phyloP scores from a whole-genome alignment of 768 basidiomycete genomes.

The Lactarius quietus region DNA sequence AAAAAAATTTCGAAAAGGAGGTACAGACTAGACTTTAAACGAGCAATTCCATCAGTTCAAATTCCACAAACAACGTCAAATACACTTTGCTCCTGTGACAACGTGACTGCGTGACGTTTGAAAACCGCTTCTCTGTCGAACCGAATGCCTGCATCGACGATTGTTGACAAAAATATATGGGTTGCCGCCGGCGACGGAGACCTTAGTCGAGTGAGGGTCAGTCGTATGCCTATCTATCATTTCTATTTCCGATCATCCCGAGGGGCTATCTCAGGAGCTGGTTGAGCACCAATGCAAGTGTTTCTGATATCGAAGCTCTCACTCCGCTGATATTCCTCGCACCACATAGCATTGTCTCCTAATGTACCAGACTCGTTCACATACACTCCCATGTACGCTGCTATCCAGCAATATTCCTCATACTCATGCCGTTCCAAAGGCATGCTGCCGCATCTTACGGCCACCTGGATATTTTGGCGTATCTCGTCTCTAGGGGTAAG shows the following conservation, averaged over 20 bases:
- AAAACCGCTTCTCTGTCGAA: not conserved
- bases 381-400: constrained; percentile 74
- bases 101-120: not conserved
- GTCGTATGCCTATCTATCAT: not conserved
- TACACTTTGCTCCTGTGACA: not conserved
- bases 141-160: constrained; percentile 34
- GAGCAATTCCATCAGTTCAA: not conserved
- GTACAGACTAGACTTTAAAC: constrained; percentile 11
- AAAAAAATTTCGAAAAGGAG: not conserved
- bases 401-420: constrained; percentile 4
- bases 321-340: constrained; percentile 7
- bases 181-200: constrained; percentile 91
- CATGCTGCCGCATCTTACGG: constrained; percentile 95
- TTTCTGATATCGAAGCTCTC: too few species aligned
- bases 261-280: constrained; percentile 9
- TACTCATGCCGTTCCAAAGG: constrained; percentile 40
- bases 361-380: constrained; percentile 68
- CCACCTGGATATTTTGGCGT: constrained; percentile 69
- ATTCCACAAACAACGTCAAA: constrained; percentile 11
- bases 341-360: constrained; percentile 48
- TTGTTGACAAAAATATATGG: constrained; percentile 72
- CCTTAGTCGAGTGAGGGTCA: constrained; percentile 66
- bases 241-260: constrained; percentile 9
- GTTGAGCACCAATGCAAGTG: constrained; percentile 55
- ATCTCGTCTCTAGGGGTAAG: constrained; percentile 69